A percentile compares a stretch with the other conserved stretches of the same genome.
Conservation (phyloP, 768 basidiomycete genomes). For the Lepiota venenata region DNA sequence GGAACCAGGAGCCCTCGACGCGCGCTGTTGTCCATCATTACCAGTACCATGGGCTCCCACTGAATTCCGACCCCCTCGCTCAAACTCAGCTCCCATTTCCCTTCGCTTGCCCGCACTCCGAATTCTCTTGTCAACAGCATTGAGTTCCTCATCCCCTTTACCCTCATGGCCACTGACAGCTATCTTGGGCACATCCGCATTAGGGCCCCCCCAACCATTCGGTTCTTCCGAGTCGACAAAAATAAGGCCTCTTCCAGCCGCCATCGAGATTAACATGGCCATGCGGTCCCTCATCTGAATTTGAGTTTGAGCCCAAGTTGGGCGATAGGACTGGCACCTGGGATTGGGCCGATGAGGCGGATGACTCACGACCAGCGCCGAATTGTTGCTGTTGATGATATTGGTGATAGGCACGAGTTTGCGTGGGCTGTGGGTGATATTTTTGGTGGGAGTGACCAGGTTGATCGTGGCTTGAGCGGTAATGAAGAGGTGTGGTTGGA, state of each 20-base stretch:
- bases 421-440: background rate
- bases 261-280: background rate
- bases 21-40: background rate
- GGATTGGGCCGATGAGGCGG: background rate
- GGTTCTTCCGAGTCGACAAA: slow-evolving; percentile 3
- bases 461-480: background rate
- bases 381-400: background rate
- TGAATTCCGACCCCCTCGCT: background rate
- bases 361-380: background rate
- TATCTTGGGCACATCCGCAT: slow-evolving; percentile 6
- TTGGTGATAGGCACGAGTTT: background rate
- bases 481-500: background rate
- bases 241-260: background rate
- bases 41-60: background rate
- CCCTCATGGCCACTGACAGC: background rate
- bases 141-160: background rate
- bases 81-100: background rate
- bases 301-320: background rate
- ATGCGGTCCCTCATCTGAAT: background rate
- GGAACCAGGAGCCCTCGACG: background rate
- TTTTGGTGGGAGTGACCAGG: background rate
- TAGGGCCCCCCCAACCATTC: background rate
- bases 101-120: background rate
- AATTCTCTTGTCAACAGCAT: background rate
- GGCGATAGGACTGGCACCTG: background rate